Percentiles rank a stretch among this genome's conserved stretches.
These are phyloP conservation scores for Phytophthora brassicae DNA, from an alignment of 352 stramenopile species.

Conservation along the genomic window DNA sequence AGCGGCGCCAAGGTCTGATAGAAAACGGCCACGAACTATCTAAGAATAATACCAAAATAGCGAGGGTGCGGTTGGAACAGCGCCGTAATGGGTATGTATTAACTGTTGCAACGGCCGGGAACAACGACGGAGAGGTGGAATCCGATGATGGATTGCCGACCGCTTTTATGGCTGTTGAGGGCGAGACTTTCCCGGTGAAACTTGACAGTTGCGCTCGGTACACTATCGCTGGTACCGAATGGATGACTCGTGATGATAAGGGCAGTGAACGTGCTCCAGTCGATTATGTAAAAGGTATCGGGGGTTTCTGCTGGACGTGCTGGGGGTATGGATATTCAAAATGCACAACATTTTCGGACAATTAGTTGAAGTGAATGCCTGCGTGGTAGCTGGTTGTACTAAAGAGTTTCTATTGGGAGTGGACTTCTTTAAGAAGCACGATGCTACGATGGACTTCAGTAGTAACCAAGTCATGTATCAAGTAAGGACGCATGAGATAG, in stretches of 20 bases:
- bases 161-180: too few species aligned
- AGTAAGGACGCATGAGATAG: neutral
- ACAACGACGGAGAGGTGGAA: too few species aligned
- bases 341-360: neutral
- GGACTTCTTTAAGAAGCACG: neutral
- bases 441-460: neutral
- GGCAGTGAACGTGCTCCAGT: neutral
- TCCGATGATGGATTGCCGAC: too few species aligned
- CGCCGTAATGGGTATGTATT: too few species aligned
- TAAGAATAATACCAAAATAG: too few species aligned
- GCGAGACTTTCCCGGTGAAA: too few species aligned
- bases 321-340: neutral
- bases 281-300: neutral
- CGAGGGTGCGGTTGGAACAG: too few species aligned
- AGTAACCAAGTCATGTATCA: neutral
- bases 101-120: too few species aligned
- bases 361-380: neutral
- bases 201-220: too few species aligned
- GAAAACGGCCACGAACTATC: too few species aligned
- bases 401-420: neutral
- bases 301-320: neutral
- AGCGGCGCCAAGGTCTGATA: too few species aligned
- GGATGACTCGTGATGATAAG: neutral
- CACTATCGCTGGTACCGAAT: too few species aligned
- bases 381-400: neutral